Evolutionary conservation across 495 filamentous ascomycete species (phyloP).

Genomic region (Tuber borchii): DNA sequence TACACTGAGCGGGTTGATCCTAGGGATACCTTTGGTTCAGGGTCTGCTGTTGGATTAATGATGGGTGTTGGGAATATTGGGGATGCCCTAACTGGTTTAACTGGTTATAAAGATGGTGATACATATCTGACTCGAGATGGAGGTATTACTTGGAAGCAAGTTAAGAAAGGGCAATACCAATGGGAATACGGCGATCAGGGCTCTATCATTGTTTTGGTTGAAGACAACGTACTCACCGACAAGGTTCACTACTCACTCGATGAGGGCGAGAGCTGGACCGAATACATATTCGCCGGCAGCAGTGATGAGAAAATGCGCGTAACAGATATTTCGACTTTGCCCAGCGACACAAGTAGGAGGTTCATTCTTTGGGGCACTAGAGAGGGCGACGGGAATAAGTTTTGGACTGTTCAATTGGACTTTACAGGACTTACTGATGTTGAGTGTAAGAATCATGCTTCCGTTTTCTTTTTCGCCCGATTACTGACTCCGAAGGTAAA

Average conservation of each 20-base stretch:
- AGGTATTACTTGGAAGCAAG: conserved; percentile 77
- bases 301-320: conserved; percentile 54
- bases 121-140: conserved; percentile 86
- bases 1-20: conserved; percentile 82
- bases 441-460: conserved; percentile 51
- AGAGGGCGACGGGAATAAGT: conserved; percentile 48
- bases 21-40: conserved; percentile 75
- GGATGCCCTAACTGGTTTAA: conserved; percentile 53
- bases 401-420: conserved; percentile 73
- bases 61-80: conserved; percentile 90
- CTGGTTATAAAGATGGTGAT: conserved; percentile 51
- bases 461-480: background rate
- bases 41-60: conserved; percentile 84
- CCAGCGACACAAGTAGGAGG: conserved; percentile 77
- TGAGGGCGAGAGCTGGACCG: conserved; percentile 67
- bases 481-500: conserved; percentile 15
- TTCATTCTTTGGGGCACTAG: conserved; percentile 78
- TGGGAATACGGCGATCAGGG: conserved; percentile 96
- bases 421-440: conserved; percentile 68
- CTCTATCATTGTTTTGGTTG: conserved; percentile 77
- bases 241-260: conserved; percentile 69
- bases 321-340: conserved; percentile 74
- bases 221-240: conserved; percentile 57
- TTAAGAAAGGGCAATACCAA: conserved; percentile 76
- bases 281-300: conserved; percentile 63